These are phyloP conservation scores for Coemansia sp. DNA, from an alignment of 192 early-diverging fungal species.

Conservation along the genomic window DNA sequence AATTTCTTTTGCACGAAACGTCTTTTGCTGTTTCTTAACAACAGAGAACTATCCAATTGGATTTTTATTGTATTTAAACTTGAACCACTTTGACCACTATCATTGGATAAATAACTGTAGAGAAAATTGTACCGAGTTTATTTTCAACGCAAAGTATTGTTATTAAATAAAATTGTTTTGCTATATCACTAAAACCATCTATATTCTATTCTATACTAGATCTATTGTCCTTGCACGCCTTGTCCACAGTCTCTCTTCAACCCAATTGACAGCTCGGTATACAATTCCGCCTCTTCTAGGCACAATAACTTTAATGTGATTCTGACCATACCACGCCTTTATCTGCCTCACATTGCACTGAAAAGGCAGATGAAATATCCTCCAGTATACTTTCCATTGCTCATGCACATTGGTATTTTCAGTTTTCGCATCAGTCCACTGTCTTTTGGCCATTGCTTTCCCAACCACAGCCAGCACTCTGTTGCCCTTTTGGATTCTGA, in stretches of 20 bases:
- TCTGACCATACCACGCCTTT: slow-evolving; percentile 20
- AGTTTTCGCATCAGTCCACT: slow-evolving; percentile 20
- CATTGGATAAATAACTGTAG: no score
- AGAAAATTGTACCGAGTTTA: no score
- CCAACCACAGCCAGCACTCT: slow-evolving; percentile 33
- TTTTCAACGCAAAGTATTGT: no score
- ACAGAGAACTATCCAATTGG: no score
- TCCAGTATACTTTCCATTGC: slow-evolving; percentile 40
- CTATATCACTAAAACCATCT: no score
- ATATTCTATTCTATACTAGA: not conserved
- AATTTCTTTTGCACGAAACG: no score
- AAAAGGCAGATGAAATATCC: slow-evolving; percentile 26
- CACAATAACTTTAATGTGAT: slow-evolving; percentile 21
- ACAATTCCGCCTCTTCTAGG: slow-evolving; percentile 8
- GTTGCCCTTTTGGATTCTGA: slow-evolving; percentile 23
- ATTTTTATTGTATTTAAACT: no score
- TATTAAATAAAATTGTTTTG: no score
- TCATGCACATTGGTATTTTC: slow-evolving; percentile 23
- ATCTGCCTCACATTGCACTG: slow-evolving; percentile 21
- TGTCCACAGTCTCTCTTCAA: slow-evolving; percentile 16
- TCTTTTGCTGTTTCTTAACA: no score
- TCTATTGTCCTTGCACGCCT: not conserved
- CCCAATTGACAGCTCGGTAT: slow-evolving; percentile 17
- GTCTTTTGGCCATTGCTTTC: slow-evolving; percentile 37
- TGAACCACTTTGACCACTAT: no score